Evolutionary conservation across 2,329 filamentous ascomycete species (phyloP).

Genomic region (Fusarium hostae): DNA sequence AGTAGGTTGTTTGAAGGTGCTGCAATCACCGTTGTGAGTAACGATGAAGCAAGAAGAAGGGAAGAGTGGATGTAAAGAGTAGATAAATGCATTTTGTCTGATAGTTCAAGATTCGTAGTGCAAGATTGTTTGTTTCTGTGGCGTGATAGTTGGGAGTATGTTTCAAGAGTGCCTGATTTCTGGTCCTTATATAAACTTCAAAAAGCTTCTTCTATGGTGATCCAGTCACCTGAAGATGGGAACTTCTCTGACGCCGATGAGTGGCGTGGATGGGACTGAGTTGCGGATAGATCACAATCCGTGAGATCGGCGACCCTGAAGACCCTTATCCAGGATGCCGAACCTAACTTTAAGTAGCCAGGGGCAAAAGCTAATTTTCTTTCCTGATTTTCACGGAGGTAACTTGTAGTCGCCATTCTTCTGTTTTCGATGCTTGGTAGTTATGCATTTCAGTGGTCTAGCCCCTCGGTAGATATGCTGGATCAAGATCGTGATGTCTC

Average conservation of each 20-base stretch:
- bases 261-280: conserved; percentile 2
- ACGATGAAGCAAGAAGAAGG: conserved; percentile 19
- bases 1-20: background rate
- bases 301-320: conserved; percentile 19
- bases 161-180: background rate
- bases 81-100: conserved; percentile 26
- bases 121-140: background rate
- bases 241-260: background rate
- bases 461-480: background rate
- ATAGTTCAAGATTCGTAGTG: background rate
- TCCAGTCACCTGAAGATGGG: background rate
- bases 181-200: background rate
- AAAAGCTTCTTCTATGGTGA: background rate
- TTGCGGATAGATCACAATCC: conserved; percentile 21
- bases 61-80: background rate
- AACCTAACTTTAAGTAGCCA: conserved; percentile 18
- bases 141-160: background rate
- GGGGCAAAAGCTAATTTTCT: background rate
- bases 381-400: background rate
- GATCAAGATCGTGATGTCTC: conserved; percentile 11
- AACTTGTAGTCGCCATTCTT: background rate
- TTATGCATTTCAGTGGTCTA: conserved; percentile 4
- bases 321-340: background rate
- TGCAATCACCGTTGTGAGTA: background rate
- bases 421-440: background rate